Conservation (phyloP, 1,284 basidiomycete genomes). For the Fomitopsis betulina region DNA sequence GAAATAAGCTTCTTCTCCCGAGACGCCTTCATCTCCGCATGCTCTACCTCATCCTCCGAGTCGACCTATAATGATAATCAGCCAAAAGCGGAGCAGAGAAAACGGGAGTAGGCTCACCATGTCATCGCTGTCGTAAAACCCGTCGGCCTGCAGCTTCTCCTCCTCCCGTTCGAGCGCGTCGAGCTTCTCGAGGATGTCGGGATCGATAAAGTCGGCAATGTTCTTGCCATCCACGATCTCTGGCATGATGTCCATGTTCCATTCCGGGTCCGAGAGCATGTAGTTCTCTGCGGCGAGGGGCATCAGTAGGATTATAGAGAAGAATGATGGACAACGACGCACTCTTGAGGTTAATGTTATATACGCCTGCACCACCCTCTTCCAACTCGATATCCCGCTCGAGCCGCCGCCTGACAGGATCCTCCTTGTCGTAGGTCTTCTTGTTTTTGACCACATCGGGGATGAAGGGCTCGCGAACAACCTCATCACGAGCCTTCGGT, state of each 20-base stretch:
- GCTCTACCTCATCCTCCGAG: conserved; percentile 90
- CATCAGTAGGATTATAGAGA: background rate
- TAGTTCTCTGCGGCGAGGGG: conserved; percentile 70
- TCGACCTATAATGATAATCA: conserved; percentile 53
- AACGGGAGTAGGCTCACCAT: conserved; percentile 47
- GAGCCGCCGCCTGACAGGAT: conserved; percentile 68
- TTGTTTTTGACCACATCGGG: conserved; percentile 73
- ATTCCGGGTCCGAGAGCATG: conserved; percentile 84
- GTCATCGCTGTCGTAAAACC: conserved; percentile 90
- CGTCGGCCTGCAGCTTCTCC: conserved; percentile 88
- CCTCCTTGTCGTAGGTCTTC: conserved; percentile 85
- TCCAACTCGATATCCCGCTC: conserved; percentile 80
- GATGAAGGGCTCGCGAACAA: conserved; percentile 82
- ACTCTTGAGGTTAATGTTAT: conserved; percentile 88
- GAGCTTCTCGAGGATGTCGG: conserved; percentile 96
- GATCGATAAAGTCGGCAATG: conserved; percentile 97
- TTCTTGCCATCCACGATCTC: conserved; percentile 99
- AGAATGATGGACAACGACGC: conserved; percentile 22
- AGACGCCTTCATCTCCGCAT: conserved; percentile 58
- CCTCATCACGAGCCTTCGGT: conserved; percentile 83
- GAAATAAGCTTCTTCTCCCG: conserved; percentile 76
- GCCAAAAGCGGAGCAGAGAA: background rate
- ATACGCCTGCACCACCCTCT: conserved; percentile 86
- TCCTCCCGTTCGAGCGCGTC: conserved; percentile 98
- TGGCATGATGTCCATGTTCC: conserved; percentile 95